Evolutionary conservation across 768 basidiomycete genomes (phyloP), one percentile per base, ranked within the genome.

Genomic region (Pleurotus ostreatus): DNA sequence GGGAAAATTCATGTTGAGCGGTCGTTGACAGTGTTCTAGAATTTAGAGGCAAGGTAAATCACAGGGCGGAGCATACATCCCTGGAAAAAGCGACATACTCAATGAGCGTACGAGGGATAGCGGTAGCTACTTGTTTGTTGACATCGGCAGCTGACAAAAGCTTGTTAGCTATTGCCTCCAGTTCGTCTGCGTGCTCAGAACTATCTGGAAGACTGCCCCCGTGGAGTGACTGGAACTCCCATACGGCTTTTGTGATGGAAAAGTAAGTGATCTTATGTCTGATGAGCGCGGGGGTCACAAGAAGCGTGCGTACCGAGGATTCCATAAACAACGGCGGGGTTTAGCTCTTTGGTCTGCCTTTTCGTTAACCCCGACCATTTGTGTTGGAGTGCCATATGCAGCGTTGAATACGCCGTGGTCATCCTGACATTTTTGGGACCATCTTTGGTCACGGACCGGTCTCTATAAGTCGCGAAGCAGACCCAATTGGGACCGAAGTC

Each of bases 1-100:
- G 94, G 0, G 94, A 88, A 73, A 98, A 92, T 67, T 96, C 94
- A 67, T 89, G 85, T 16, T 74, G 71, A 5, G 92, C 87, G n/a
- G 88, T 85, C 12, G 74, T 78, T 4, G 86, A 75, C 41, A 89
- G 61, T n/a, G 82, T 74, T 60, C 94, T 97, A 61, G 20, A 26
- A 46, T 48, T 49, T 20, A 46, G 18, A n/a, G 11, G 25, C 30
- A 37, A 18, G 44, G 52, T 30, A 56, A 56, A 57, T 45, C 46
- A 41, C 45, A 52, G 48, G 55, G 30, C 44, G n/a, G 39, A 53
- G 55, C 51, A 22, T 4, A 53, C 41, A 30, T 3, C 18, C 39
- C 16, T 22, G 2, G 58, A 65, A 59, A 45, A 9, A 4, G 20
- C 22, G 57, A 61, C 78, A 41, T 68, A 96, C 93, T 85, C 76